Conservation (phyloP, 31 red algal species). For the Asparagopsis taxiformis region DNA sequence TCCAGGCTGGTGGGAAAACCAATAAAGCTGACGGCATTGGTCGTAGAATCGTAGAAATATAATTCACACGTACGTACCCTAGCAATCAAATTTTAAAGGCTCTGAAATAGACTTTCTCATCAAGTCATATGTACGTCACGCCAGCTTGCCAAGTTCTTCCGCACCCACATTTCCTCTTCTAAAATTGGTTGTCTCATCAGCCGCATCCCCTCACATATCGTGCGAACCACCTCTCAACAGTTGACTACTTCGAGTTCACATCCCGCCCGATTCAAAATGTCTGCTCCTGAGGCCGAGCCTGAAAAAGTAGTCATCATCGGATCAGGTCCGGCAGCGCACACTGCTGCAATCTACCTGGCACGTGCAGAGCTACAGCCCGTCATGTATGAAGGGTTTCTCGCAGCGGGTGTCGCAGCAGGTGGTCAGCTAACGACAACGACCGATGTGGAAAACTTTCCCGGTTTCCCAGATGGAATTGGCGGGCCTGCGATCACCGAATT, state of each 20-base stretch:
- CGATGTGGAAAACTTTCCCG: constrained; percentile 98
- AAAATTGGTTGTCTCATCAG: too few species aligned
- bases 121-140: too few species aligned
- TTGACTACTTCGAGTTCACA: constrained; percentile 6
- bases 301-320: constrained; percentile 88
- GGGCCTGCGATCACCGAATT: constrained; percentile 79
- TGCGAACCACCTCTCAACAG: too few species aligned
- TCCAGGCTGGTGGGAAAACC: too few species aligned
- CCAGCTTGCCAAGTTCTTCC: too few species aligned
- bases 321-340: constrained; percentile 93
- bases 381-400: constrained; percentile 93
- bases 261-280: constrained; percentile 4
- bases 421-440: constrained; percentile 98
- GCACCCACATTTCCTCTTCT: too few species aligned
- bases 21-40: too few species aligned
- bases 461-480: constrained; percentile 89
- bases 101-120: too few species aligned
- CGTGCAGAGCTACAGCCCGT: constrained; percentile 88
- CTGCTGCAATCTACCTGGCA: constrained; percentile 94
- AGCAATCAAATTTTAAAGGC: too few species aligned
- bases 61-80: too few species aligned
- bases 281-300: constrained; percentile 2
- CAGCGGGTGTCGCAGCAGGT: constrained; percentile 87
- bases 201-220: too few species aligned
- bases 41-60: too few species aligned